phyloP scores from a whole-genome alignment of 805 yeast species.

The Yamadazyma paraphyllophila region DNA sequence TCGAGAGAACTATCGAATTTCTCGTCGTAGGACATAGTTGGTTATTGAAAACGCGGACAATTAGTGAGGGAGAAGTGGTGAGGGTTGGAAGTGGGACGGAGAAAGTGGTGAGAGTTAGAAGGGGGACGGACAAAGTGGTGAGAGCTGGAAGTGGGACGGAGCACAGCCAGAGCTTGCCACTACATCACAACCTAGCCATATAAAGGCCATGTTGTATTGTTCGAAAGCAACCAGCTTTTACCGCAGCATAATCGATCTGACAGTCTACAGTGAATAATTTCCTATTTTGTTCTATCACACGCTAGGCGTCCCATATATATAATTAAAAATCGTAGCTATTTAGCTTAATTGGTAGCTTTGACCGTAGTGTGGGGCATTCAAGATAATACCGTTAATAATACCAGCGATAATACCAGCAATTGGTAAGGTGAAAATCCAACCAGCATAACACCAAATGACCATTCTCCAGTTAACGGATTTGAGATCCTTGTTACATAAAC shows the following conservation, averaged over 20 bases:
- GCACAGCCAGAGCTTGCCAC: no score
- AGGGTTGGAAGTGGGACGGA: not conserved
- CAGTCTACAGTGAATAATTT: not conserved
- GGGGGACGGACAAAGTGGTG: no score
- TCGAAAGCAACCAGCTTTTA: no score
- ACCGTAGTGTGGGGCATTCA: slow-evolving; percentile 58
- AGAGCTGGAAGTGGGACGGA: no score
- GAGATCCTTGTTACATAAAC: slow-evolving; percentile 63
- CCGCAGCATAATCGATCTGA: no score
- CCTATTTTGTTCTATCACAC: slow-evolving; percentile 2
- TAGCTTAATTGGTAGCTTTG: slow-evolving; percentile 20
- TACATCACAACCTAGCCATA: no score
- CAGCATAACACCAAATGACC: slow-evolving; percentile 67
- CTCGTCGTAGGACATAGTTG: slow-evolving; percentile 23
- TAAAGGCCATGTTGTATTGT: no score
- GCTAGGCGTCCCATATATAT: slow-evolving; percentile 1
- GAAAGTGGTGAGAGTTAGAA: not conserved
- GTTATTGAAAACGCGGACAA: not conserved
- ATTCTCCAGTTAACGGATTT: slow-evolving; percentile 74
- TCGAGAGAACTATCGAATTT: slow-evolving; percentile 41
- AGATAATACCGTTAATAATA: slow-evolving; percentile 56
- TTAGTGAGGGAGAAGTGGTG: not conserved
- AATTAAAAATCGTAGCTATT: not conserved
- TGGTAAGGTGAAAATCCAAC: slow-evolving; percentile 74
- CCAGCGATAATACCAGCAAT: slow-evolving; percentile 74